A percentile compares a stretch with the other conserved stretches of the same genome.
phyloP scores from a whole-genome alignment of 176 grass and related monocot species.

The Aegilops tauschii region DNA sequence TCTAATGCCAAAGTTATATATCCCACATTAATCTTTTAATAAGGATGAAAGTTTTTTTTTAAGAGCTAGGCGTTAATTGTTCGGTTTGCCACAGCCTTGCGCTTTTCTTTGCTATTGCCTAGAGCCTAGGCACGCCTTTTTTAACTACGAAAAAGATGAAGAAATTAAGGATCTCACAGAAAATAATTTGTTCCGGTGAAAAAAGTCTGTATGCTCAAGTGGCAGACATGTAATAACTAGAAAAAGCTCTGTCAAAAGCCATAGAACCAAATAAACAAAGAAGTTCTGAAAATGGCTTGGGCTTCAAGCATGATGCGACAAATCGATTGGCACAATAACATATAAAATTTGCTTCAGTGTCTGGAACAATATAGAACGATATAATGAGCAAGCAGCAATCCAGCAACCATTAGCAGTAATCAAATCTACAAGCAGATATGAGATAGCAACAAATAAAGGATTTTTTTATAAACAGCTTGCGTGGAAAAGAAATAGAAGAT shows the following conservation, averaged over 20 bases:
- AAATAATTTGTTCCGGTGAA: neutral
- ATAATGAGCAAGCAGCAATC: neutral
- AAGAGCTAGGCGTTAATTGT: neutral
- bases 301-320: neutral
- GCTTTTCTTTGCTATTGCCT: neutral
- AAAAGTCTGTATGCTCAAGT: neutral
- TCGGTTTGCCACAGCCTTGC: neutral
- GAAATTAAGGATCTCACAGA: neutral
- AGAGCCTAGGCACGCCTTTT: neutral
- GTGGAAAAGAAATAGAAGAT: neutral
- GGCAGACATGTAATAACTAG: slow-evolving; percentile 1
- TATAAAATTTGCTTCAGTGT: neutral
- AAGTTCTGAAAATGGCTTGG: slow-evolving; percentile 6
- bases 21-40: neutral
- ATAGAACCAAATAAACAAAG: neutral
- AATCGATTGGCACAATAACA: neutral
- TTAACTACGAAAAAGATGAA: neutral
- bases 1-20: neutral
- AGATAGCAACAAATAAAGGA: slow-evolving; percentile 2
- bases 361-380: slow-evolving; percentile 17
- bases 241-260: slow-evolving; percentile 1
- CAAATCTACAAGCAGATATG: neutral
- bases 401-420: slow-evolving; percentile 9
- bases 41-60: neutral
- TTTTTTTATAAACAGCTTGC: slow-evolving; percentile 2